Evolutionary conservation across 2,329 filamentous ascomycete species (phyloP), one percentile per base, ranked within the genome.

Genomic region (Hansfordia pulvinata): DNA sequence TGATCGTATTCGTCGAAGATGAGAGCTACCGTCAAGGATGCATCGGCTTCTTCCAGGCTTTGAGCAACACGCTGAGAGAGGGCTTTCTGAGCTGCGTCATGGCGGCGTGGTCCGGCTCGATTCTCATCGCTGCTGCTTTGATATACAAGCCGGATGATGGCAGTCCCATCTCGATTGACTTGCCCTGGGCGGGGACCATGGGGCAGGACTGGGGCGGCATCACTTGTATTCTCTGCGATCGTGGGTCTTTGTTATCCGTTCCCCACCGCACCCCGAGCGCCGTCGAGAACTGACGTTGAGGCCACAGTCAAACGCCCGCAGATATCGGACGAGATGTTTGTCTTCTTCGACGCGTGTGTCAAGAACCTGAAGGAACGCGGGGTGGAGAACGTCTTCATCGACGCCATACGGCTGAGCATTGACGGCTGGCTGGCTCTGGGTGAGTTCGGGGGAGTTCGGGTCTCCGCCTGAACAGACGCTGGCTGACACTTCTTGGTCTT

Each of bases 21-120:
- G 60, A 64, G 28, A 62, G 60, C 0, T 44, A 45, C 8, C 52
- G 50, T 25, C 59, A 63, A 32, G 51, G 56, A 18, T 54, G 57
- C 23, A 59, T 69, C 36, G 67, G 67, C 22, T 71, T 67, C 64
- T 71, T 63, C 36, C 67, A 74, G 37, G 64, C 71, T 37, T 75
- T 73, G 35, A 57, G 56, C 29, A 58, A 54, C 34, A 50, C 69
- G 8, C 56, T 56, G 23, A 55, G 61, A 34, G 57, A 59, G 6
- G 52, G 52, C 26, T 50, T 61, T 34, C 50, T 69, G 20, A 51
- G 53, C 24, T 64, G 73, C 35, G 58, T 75, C 27, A 41, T 74
- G n/a, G 35, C 73, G 13, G 68, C 60, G 3, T 39, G 68, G 10
- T 58, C 67, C 22, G 54, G 56, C 16, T 47, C 52, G 12, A 51